Evolutionary conservation across 139 green algal genomes (phyloP), one percentile per base, ranked within the genome.

Genomic region (Chlorella vulgaris): DNA sequence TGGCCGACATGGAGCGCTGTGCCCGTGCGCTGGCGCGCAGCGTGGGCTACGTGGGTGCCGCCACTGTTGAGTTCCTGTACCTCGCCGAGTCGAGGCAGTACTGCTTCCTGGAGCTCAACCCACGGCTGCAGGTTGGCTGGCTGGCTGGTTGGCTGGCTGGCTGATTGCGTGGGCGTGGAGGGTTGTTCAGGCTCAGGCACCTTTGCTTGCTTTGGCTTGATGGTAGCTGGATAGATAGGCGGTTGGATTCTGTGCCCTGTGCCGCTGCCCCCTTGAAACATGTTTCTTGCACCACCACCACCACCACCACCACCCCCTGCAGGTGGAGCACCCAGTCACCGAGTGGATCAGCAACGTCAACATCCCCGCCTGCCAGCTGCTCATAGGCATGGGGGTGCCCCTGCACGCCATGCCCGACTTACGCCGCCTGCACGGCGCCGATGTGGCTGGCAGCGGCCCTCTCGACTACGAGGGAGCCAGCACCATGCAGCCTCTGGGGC

Each of bases 61-160:
- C 96, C 43, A 99, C 96, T 5, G 94, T 98, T 62, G 96, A 99
- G 91, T 99, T 94, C 84, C 90, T 99, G 74, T 99, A 99, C 85
- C 82, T 79, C 36, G 81, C 98, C 33, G 93, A 97, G 0, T 89
- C 86, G 69, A 35, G 84, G 15, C 85, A 91, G 76, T 98, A 96
- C 91, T 99, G 91, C 91, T 99, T 99, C 88, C 87, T 99, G 87
- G 96, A 99, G 90, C 93, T 99, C 31, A 99, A 99, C 89, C 96
- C 96, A 4, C 87, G 96, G 7, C 90, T 99, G 80, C 96, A 99
- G 92, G 92, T 93, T 58, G 66, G 18, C 74, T 5, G 31, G 7
- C 5, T 66, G 36, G 21, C 4, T 35, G 66, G 13, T 10, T 24
- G 61, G 28, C 19, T 10, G 61, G 61, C 18, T 24, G 61, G 26